Evolutionary conservation across 2,329 filamentous ascomycete species (phyloP), one percentile per base, ranked within the genome.

Genomic region (Ceratocystis smalleyi): DNA sequence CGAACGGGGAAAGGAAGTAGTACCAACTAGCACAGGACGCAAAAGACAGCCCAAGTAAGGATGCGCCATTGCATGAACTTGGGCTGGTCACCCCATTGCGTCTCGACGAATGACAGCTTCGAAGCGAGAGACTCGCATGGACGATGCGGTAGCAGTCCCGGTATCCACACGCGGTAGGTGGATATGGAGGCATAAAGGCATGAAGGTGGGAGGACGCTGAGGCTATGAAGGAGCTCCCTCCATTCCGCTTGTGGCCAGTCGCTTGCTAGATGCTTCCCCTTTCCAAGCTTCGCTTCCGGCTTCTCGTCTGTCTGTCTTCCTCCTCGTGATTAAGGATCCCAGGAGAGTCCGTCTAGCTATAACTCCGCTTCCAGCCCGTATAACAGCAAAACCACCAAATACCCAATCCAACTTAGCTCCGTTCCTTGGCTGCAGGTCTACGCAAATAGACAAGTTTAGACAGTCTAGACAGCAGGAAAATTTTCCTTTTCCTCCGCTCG

Each of bases 21-120:
- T 27, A 27, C 27, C 1, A 62, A 65, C 32, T 35, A 19, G 54
- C 15, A 35, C 27, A 35, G 6, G 15, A 35, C 22, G 7, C 27
- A 17, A 6, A 57, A 17, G 27, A 24, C 51, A 19, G 24, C 8
- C 19, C 5, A 49, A 55, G 51, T 15, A 57, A 57, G 54, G 54
- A 57, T 57, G 15, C 64, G 43, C 7, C 3, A 8, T 3, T 8
- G 59, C 43, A 61, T 45, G 59, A 61, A 61, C 54, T n/a, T 35
- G 54, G 7, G 27, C 22, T 30, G 54, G 30, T 30, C 54, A 30
- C 51, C 35, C 27, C 17, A 3, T n/a, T n/a, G 8, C 54, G 32
- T 57, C 27, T 57, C 54, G 30, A 57, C 54, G 54, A 57, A 57
- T 57, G 27, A 35, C 27, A 57, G 54, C 27, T 57, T 40, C 35